Base-by-base conservation (phyloP, 345 rosid genomes). In the Syzygium aqueum region DNA sequence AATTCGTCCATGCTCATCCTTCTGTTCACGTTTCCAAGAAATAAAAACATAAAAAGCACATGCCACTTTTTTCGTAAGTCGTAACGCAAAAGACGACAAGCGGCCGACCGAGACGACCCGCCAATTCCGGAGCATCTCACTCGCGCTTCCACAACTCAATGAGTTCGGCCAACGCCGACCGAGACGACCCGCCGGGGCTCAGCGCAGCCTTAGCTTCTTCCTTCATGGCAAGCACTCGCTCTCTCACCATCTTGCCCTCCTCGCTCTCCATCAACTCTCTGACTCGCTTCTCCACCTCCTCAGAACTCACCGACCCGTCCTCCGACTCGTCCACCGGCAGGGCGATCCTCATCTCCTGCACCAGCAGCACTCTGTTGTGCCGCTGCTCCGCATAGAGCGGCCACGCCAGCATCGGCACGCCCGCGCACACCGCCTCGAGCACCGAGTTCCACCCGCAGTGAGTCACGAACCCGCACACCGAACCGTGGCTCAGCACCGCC, bases 351-450 rank as follows among this genome's bases (percentile, higher is more conserved):
- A 93, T 87, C 86, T 92, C 96, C 19, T 92, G 94, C 85, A 94
- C 98, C 67, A 95, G 15, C 30, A 91, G 6, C 67, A 89, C 88
- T 85, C 89, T 90, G 49, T 93, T 94, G 43, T 85, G 88, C 86
- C 91, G 88, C 53, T 93, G 96, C 85, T 92, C 95, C 0, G 95
- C 95, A 52, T 91, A 93, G 16, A 94, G 90, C 11, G 96, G 95
- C 93, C 96, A 93, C 1, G 92, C 91, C 50, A 89, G 86, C 94
- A 94, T 92, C 33, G 67, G 67, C 67, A 61, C 8, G 8, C 33
- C 67, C 12, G 85, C 82, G 14, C 77, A 54, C 19, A 91, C 86
- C 2, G 90, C 87, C 87, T 91, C 92, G 0, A 91, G 91, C 85
- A 88, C 90, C 61, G 92, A 89, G 87, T 91, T 91, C 92, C 91